Base-by-base conservation (phyloP, 305 asterid genomes). In the Fraxinus sp. region DNA sequence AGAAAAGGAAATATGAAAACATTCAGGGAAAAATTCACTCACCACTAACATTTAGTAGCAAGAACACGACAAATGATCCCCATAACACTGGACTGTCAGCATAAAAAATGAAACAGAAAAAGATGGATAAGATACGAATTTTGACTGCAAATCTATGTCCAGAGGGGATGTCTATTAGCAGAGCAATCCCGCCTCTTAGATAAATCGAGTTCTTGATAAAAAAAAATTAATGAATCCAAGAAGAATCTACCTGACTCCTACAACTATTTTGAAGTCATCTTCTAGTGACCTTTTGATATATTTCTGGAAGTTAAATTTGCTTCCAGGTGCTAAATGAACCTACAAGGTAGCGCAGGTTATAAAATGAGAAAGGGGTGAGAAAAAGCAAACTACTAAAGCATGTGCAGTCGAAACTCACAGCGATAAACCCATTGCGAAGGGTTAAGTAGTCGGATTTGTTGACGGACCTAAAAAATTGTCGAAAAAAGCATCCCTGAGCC, bases 241-340 rank as follows among this genome's bases (percentile, higher is more conserved):
- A 32, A 75, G 52, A 18, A 16, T 37, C 26, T 90, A 93, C 98
- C 98, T 95, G 79, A 95, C 93, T 87, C 98, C 98, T 80, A 93
- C 98, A 57, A 93, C 94, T 33, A 86, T 89, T 93, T 95, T 95
- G 82, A 89, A 95, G 89, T 95, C 98, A 70, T 93, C 98, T 83
- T 93, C 98, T 52, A 95, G 87, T 52, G 98, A 93, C 88, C 98
- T 88, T 83, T 92, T 92, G 86, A 95, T 91, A 87, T 95, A 95
- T 80, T 95, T 91, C 82, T 91, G 98, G 91, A 95, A 95, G 89
- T 95, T 82, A 86, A 95, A 95, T 87, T 88, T 95, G 91, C 95
- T 95, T 89, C 98, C 97, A 3, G 99, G 98, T 39, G 98, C 98
- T 84, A 96, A 88, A 88, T 96, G 99, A 86, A 90, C 97, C 98